Base-by-base conservation (phyloP, 768 basidiomycete genomes). In the Epithele typhae region DNA sequence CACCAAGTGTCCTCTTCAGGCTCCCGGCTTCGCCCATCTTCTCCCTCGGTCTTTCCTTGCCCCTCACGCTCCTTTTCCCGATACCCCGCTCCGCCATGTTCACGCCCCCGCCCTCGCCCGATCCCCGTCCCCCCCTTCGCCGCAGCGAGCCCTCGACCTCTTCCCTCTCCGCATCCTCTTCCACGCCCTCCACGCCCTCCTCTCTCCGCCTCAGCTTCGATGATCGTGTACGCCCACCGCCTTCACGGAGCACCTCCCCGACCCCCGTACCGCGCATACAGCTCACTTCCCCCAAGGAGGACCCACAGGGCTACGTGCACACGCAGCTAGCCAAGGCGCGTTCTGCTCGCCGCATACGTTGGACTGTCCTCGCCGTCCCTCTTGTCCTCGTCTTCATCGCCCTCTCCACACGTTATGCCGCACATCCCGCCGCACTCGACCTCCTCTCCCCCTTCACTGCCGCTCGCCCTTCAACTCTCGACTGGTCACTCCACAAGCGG, bases 341-440 rank as follows among this genome's bases (percentile, higher is more conserved):
- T 37, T 70, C 62, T 25, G 72, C 69, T 35, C 70, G 77, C 19
- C 64, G 70, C 42, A 68, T 70, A 43, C 64, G 67, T 59, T 78
- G 74, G 75, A 69, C 77, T 1, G 71, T 81, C 44, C 44, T 86
- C 34, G 51, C 81, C 25, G 68, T 84, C 2, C 85, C 85, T 2
- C 52, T 82, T 9, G 53, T 69, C 5, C 71, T 88, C 40, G 58
- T 83, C 32, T 45, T 81, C 35, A 70, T 86, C 49, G 77, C 79
- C 10, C 58, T 68, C 3, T 76, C 72, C 11, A 75, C 76, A 14
- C 76, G 68, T n/a, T 81, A 71, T 61, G 35, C 74, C 48, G 61
- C 72, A 9, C 80, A 76, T 54, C 76, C 74, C 25, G 67, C 64
- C 35, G 64, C 68, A 24, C 67, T 78, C 51, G 74, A 77, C 58